Evolutionary conservation across 495 filamentous ascomycete genomes (phyloP).

Genomic region (Umbilicaria muhlenbergii): DNA sequence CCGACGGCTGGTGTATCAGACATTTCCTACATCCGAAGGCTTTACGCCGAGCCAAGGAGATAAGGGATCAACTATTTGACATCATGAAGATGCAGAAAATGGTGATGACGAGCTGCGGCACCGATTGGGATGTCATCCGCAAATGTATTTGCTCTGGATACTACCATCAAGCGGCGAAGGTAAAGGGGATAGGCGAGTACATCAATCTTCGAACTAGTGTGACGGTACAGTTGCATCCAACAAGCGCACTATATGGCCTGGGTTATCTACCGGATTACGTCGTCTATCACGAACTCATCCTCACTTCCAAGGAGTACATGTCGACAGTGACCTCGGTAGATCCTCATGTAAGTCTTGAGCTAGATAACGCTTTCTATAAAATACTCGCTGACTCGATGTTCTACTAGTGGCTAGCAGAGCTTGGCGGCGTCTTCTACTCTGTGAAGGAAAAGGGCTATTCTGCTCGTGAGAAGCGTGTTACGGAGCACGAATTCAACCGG

Average conservation of each 20-base stretch:
- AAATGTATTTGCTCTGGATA: slow-evolving; percentile 97
- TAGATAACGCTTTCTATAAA: neutral
- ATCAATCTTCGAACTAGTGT: slow-evolving; percentile 91
- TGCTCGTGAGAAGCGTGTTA: slow-evolving; percentile 72
- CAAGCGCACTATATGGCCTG: slow-evolving; percentile 78
- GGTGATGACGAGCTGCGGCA: slow-evolving; percentile 74
- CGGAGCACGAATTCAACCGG: slow-evolving; percentile 84
- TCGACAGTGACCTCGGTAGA: slow-evolving; percentile 92
- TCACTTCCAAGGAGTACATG: slow-evolving; percentile 98
- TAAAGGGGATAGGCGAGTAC: slow-evolving; percentile 94
- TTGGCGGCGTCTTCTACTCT: slow-evolving; percentile 97
- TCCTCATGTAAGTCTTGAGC: slow-evolving; percentile 47
- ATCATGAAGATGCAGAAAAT: slow-evolving; percentile 94
- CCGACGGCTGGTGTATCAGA: slow-evolving; percentile 77
- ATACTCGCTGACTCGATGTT: slow-evolving; percentile 1
- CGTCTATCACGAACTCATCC: slow-evolving; percentile 94
- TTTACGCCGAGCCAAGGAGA: slow-evolving; percentile 78
- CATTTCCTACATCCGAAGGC: slow-evolving; percentile 93
- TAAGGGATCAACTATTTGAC: slow-evolving; percentile 80
- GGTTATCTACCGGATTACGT: slow-evolving; percentile 95
- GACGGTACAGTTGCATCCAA: slow-evolving; percentile 85
- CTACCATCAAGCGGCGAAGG: slow-evolving; percentile 96
- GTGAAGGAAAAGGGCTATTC: slow-evolving; percentile 97
- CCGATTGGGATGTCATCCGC: slow-evolving; percentile 89
- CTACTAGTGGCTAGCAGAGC: slow-evolving; percentile 74